These are phyloP conservation scores for Phytophthora litchii DNA, from an alignment of 352 stramenopile species.

Conservation along the genomic window DNA sequence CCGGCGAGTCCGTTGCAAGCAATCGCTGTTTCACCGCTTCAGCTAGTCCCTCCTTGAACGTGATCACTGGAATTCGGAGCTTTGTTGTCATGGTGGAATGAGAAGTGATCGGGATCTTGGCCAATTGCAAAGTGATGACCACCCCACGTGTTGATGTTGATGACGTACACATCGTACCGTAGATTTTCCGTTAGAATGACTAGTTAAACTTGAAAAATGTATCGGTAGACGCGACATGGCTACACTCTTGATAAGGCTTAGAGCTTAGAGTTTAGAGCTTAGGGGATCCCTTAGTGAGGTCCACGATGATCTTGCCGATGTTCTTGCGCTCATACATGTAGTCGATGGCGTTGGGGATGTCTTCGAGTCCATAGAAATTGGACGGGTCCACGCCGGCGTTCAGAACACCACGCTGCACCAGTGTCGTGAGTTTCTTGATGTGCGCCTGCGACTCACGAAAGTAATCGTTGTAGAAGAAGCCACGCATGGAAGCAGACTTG, in stretches of 20 bases:
- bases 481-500: slow-evolving; percentile 49
- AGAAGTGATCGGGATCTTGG: neutral
- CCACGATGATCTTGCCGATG: slow-evolving; percentile 84
- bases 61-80: slow-evolving; percentile 61
- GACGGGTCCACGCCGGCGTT: slow-evolving; percentile 52
- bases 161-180: slow-evolving; percentile 49
- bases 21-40: slow-evolving; percentile 46
- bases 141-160: slow-evolving; percentile 25
- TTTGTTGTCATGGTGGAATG: slow-evolving; percentile 14
- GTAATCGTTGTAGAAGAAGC: slow-evolving; percentile 58
- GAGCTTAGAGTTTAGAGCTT: slow-evolving; percentile 34
- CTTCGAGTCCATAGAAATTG: slow-evolving; percentile 63
- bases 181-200: neutral
- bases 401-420: slow-evolving; percentile 60
- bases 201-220: slow-evolving; percentile 12
- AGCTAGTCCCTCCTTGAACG: slow-evolving; percentile 51
- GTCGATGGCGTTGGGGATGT: slow-evolving; percentile 66
- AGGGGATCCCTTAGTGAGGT: slow-evolving; percentile 45
- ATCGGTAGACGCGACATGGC: slow-evolving; percentile 16
- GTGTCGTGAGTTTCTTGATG: slow-evolving; percentile 46
- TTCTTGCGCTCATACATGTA: slow-evolving; percentile 82
- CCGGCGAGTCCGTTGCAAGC: slow-evolving; percentile 29
- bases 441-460: slow-evolving; percentile 44
- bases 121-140: slow-evolving; percentile 17
- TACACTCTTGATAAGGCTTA: slow-evolving; percentile 13